Evolutionary conservation across 2,329 filamentous ascomycete species (phyloP), one percentile per base, ranked within the genome.

Genomic region (Alternaria sp.): DNA sequence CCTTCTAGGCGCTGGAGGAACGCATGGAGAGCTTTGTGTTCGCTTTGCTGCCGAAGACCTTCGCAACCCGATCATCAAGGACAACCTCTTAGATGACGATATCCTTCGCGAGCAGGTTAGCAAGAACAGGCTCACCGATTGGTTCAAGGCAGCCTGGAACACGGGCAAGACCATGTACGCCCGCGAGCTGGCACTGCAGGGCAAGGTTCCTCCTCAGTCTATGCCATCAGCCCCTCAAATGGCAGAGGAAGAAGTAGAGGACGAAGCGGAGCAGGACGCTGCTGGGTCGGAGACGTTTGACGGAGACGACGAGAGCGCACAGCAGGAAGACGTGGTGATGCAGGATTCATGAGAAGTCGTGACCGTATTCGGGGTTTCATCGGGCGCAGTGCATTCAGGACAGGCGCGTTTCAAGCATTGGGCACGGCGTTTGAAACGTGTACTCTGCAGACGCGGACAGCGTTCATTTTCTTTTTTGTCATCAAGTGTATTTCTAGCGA

Each of bases 31-130:
- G 36, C 83, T 91, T 2, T 88, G 89, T 67, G 70, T 77, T 25
- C 83, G 88, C 6, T 84, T 83, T 61, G 69, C 75, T 1, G 71
- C 77, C 61, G 86, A 89, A 45, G 86, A 88, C 46, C 86, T 91
- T 71, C 86, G 89, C 62, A 84, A 88, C 61, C 89, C 89, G 61
- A 86, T 97, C 62, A 81, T 90, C 26, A 87, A 89, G 25, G 92
- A 93, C 61, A 91, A 96, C 82, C 84, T 87, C 61, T 85, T 85
- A 61, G 93, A 97, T 80, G 91, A 95, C 74, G 85, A 86, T 64
- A 76, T 86, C 11, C 83, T 97, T 43, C 81, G 84, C 55, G 84
- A 85, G 54, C 88, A 88, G 74, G 84, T 96, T 19, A 87, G 91
- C 59, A 89, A 89, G 77, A 85, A 88, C 62, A 86, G 89, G 40